phyloP scores from a whole-genome alignment of 371 early-diverging fungal genomes.

The Caulochytrium protostelioides region DNA sequence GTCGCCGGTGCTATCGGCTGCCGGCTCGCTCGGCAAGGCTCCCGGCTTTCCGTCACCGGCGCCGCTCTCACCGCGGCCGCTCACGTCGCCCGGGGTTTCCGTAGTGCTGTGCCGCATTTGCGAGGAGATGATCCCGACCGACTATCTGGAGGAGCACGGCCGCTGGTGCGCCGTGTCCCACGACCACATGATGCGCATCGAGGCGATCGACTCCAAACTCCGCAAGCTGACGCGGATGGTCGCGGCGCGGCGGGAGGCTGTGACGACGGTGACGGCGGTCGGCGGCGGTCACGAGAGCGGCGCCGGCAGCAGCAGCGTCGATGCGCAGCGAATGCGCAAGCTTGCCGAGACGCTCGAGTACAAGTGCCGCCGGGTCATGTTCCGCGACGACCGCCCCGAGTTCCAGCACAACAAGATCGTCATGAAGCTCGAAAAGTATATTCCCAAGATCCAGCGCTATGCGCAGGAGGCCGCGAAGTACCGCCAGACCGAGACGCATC shows the following conservation, averaged over 20 bases:
- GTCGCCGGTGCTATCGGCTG: background rate
- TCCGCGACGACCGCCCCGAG: too few relatives aligned
- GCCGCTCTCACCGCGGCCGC: background rate
- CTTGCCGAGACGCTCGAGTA: background rate
- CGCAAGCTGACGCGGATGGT: constrained; percentile 9
- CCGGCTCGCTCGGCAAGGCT: too few relatives aligned
- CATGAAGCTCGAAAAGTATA: too few relatives aligned
- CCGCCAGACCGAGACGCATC: too few relatives aligned
- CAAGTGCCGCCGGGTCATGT: constrained; percentile 7
- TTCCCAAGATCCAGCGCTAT: too few relatives aligned
- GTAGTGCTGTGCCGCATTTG: constrained; percentile 43
- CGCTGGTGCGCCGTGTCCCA: constrained; percentile 36
- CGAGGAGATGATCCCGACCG: constrained; percentile 30
- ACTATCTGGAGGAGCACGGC: constrained; percentile 31
- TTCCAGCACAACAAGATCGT: too few relatives aligned
- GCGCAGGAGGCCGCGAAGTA: too few relatives aligned
- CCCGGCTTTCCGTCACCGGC: too few relatives aligned
- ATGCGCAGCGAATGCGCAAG: background rate
- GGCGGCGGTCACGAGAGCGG: background rate
- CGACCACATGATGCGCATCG: constrained; percentile 31
- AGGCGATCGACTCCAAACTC: constrained; percentile 27
- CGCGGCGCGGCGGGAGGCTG: constrained; percentile 1
- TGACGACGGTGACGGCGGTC: background rate
- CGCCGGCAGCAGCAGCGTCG: background rate
- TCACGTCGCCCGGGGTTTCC: background rate